Base-by-base conservation (phyloP, 2,329 filamentous ascomycete genomes). In the Aspergillus quadrilineatus region DNA sequence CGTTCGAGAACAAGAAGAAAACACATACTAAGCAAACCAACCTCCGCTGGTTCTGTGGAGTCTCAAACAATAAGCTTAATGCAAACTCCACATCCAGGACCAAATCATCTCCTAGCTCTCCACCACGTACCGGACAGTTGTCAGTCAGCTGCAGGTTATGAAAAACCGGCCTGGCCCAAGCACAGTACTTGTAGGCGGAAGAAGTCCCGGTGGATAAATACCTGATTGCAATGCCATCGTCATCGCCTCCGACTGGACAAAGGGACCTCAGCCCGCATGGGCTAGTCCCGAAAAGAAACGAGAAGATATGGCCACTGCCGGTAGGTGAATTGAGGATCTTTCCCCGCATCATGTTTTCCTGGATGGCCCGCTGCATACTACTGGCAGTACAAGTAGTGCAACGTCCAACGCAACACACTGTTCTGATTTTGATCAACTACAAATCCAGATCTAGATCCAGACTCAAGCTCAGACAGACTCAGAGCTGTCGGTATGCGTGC, bases 51-150 rank as follows among this genome's bases (percentile, higher is more conserved):
- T 43, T 30, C 43, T 46, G 42, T 47, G 50, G 14, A 29, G 12
- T 48, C n/a, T 17, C 46, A 44, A 44, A 49, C 22, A 53, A 45
- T 53, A 53, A 57, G 50, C 55, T 57, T 50, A 50, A 53, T 29
- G 34, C 22, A 3, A 22, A 39, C 49, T 45, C 49, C 50, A 48
- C 32, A 42, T 17, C 15, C n/a, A 17, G 9, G n/a, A 47, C 15
- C 6, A 17, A 42, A 17, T 22, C n/a, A 42, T 37, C 34, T 14
- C 14, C 34, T 14, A 37, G 34, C 34, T 37, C 34, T 29, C 17
- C 12, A 12, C 29, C 26, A 30, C 29, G 26, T 32, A 30, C 30
- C 39, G 22, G 22, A 22, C 46, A 36, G 17, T 46, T 41, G 41
- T 5, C 12, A 7, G 36, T 43, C 29, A 32, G 5, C 39, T 46